Conservation (phyloP, 768 basidiomycete species). For the Roridomyces roridus region DNA sequence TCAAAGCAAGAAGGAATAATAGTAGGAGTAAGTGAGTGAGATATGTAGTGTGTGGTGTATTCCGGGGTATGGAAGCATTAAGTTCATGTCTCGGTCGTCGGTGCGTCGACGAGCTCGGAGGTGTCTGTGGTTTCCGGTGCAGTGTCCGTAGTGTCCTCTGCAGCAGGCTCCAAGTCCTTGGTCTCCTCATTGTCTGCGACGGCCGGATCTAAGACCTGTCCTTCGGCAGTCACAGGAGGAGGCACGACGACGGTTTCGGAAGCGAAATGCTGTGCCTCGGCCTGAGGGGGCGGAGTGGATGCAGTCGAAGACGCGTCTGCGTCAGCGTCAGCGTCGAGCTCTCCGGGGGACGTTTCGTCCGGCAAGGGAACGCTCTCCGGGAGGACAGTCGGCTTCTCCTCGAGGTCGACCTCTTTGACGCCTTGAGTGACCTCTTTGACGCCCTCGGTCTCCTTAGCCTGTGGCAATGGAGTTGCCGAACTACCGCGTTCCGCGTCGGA, state of each 20-base stretch:
- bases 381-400: conserved; percentile 40
- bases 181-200: not conserved
- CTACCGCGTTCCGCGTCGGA: conserved; percentile 26
- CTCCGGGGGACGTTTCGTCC: conserved; percentile 42
- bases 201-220: not conserved
- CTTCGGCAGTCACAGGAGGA: not conserved
- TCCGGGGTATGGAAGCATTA: no score
- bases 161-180: not conserved
- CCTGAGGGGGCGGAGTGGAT: conserved; percentile 27
- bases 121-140: no score
- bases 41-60: no score
- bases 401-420: conserved; percentile 71
- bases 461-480: conserved; percentile 35
- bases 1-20: no score
- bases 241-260: not conserved
- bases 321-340: conserved; percentile 43
- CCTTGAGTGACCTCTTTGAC: conserved; percentile 78
- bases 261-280: conserved; percentile 8
- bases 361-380: conserved; percentile 48
- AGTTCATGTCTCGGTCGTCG: no score
- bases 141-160: not conserved
- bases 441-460: conserved; percentile 47
- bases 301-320: conserved; percentile 31
- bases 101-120: no score
- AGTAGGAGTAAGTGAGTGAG: no score